A percentile compares a stretch with the other conserved stretches of the same genome.
Conservation (phyloP, 345 rosid species). For the Salix viminalis region DNA sequence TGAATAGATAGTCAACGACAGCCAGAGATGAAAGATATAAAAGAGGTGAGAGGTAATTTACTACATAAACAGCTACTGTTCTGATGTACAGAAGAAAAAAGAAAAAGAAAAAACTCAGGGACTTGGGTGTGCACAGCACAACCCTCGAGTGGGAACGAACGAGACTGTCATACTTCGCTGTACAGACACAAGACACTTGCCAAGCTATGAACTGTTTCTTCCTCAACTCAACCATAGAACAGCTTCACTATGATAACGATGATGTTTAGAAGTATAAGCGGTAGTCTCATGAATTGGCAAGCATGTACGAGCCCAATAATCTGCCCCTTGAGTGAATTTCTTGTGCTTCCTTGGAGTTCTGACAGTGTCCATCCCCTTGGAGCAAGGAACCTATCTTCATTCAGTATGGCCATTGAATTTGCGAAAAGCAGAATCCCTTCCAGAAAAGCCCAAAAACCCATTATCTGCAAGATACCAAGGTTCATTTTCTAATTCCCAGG, state of each 20-base stretch:
- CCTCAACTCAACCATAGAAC: constrained; percentile 27
- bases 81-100: too few relatives aligned
- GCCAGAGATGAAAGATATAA: too few relatives aligned
- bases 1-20: too few relatives aligned
- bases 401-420: constrained; percentile 47
- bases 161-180: background rate
- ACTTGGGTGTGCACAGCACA: too few relatives aligned
- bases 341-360: constrained; percentile 37
- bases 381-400: constrained; percentile 44
- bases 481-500: background rate
- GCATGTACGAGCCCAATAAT: constrained; percentile 47
- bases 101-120: too few relatives aligned
- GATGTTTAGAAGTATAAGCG: constrained; percentile 40
- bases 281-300: constrained; percentile 47
- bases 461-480: constrained; percentile 15
- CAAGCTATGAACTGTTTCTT: background rate
- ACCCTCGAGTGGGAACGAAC: background rate
- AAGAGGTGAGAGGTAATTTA: too few relatives aligned
- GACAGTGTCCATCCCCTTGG: constrained; percentile 49
- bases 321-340: constrained; percentile 40
- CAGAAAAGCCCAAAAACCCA: constrained; percentile 48
- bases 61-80: too few relatives aligned
- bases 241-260: constrained; percentile 37
- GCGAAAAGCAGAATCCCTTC: constrained; percentile 43
- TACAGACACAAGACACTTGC: background rate